These are phyloP conservation scores for Protomyces pachydermus DNA, from an alignment of 1,139 yeast genomes.

Conservation along the genomic window DNA sequence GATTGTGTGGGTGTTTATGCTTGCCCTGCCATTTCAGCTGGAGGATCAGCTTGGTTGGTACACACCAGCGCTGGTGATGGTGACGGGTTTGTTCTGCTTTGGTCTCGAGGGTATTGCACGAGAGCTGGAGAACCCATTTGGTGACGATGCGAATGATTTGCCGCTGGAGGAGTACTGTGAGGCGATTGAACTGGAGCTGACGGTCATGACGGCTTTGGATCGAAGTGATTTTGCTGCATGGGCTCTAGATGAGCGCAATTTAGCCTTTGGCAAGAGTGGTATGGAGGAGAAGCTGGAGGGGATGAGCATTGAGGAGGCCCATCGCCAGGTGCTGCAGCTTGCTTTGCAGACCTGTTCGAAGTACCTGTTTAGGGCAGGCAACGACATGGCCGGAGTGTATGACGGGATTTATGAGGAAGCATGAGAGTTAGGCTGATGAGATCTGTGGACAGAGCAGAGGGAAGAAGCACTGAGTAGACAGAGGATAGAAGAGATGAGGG, in stretches of 20 bases:
- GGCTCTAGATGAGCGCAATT: not conserved
- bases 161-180: conserved; percentile 1
- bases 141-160: conserved; percentile 1
- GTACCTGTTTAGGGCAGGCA: not conserved
- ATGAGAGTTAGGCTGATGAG: no score
- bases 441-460: no score
- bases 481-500: no score
- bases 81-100: conserved; percentile 32
- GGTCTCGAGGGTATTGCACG: conserved; percentile 1
- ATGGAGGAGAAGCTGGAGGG: not conserved
- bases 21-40: conserved; percentile 32
- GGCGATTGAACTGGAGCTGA: not conserved
- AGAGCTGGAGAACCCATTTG: conserved; percentile 1
- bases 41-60: conserved; percentile 30
- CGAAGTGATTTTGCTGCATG: not conserved
- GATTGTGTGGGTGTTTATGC: conserved; percentile 32
- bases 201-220: not conserved
- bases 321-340: not conserved
- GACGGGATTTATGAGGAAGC: no score
- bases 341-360: not conserved
- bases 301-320: not conserved
- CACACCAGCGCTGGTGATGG: conserved; percentile 30
- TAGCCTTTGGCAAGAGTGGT: not conserved
- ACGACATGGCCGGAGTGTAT: not conserved
- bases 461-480: no score